Conservation (phyloP, 345 rosid genomes). For the Pugionium dolabratum region DNA sequence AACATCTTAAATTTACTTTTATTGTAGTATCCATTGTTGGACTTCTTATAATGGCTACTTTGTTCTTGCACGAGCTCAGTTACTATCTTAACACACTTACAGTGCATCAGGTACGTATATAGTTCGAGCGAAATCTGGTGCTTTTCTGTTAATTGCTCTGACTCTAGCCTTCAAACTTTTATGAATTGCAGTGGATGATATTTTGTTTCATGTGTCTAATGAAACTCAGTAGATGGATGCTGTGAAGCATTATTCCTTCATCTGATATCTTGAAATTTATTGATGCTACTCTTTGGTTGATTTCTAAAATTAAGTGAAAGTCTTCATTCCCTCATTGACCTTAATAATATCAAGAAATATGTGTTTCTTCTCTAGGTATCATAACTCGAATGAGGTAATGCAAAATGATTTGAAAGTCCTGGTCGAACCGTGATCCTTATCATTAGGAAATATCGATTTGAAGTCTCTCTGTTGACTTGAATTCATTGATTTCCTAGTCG, state of each 20-base stretch:
- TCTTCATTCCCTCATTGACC: background rate
- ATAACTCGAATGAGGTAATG: background rate
- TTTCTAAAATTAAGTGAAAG: background rate
- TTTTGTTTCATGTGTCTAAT: background rate
- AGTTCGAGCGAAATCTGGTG: background rate
- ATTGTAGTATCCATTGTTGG: constrained; percentile 83
- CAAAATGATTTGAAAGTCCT: background rate
- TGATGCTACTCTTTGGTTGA: background rate
- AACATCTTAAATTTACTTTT: constrained; percentile 8
- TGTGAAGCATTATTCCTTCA: constrained; percentile 2
- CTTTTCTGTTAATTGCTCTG: background rate
- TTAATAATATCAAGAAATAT: background rate
- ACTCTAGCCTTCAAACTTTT: constrained; percentile 2
- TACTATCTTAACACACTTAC: constrained; percentile 79
- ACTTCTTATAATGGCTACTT: constrained; percentile 72
- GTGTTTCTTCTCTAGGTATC: background rate
- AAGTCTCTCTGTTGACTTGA: constrained; percentile 13
- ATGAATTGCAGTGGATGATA: background rate
- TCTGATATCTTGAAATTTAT: background rate
- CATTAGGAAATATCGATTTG: background rate
- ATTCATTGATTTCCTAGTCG: background rate
- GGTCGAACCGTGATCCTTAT: background rate
- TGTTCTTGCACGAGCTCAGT: constrained; percentile 88
- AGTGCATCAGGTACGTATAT: constrained; percentile 74
- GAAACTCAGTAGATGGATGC: background rate